Evolutionary conservation across 2,329 filamentous ascomycete species (phyloP).

Genomic region (Ceratocystiopsis sp.): DNA sequence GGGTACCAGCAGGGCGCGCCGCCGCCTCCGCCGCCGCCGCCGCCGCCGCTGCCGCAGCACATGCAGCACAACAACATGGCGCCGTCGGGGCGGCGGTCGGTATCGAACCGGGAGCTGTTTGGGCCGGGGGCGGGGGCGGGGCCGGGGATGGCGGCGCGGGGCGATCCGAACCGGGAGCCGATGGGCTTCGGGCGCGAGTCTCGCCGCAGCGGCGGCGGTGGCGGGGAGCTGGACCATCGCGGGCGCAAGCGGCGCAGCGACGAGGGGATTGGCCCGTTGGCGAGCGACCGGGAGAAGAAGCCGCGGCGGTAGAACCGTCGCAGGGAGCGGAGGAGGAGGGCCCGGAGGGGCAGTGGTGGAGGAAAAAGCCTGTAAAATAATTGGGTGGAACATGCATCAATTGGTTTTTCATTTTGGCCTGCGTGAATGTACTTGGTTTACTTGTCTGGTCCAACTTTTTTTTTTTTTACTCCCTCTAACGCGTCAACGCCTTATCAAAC

Average conservation of each 20-base stretch:
- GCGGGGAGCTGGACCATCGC: conserved; percentile 23
- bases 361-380: too few relatives aligned
- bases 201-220: conserved; percentile 17
- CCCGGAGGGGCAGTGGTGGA: too few relatives aligned
- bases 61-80: background rate
- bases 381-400: too few relatives aligned
- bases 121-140: conserved; percentile 17
- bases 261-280: conserved; percentile 29
- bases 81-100: background rate
- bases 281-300: conserved; percentile 36
- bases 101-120: background rate
- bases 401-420: too few relatives aligned
- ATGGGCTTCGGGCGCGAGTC: conserved; percentile 14
- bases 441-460: too few relatives aligned
- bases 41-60: conserved; percentile 1
- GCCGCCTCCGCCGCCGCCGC: conserved; percentile 1
- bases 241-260: conserved; percentile 30
- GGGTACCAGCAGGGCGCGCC: background rate
- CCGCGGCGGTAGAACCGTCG: conserved; percentile 24
- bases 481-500: conserved; percentile 38
- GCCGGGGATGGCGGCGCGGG: conserved; percentile 10
- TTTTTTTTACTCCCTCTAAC: background rate
- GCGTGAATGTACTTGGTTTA: too few relatives aligned
- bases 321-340: too few relatives aligned
- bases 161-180: conserved; percentile 13